Percentiles rank a stretch among this genome's conserved stretches.
These are phyloP conservation scores for Xylaria acuta DNA, from an alignment of 495 filamentous ascomycete species.

Conservation along the genomic window DNA sequence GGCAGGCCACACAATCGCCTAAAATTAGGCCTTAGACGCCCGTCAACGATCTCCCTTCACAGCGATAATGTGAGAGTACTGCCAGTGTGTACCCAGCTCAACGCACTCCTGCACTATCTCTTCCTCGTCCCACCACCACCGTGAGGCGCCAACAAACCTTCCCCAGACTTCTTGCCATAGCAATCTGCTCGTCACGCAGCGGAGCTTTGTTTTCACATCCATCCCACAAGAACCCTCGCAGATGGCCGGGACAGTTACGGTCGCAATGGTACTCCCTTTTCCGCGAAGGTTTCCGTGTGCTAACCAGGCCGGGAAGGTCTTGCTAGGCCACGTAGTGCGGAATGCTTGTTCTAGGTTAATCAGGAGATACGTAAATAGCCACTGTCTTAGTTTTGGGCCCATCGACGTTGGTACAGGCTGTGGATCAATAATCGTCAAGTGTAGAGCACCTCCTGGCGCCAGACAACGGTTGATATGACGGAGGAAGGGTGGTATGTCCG, in stretches of 20 bases:
- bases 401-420: constrained; percentile 48
- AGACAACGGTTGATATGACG: constrained; percentile 48
- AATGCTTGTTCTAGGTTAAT: constrained; percentile 52
- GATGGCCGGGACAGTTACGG: constrained; percentile 44
- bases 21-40: background rate
- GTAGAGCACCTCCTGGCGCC: constrained; percentile 45
- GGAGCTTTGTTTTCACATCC: constrained; percentile 42
- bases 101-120: constrained; percentile 55
- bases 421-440: constrained; percentile 56
- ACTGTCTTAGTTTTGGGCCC: constrained; percentile 52
- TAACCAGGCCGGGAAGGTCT: constrained; percentile 52
- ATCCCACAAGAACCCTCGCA: constrained; percentile 25
- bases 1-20: background rate
- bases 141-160: constrained; percentile 45
- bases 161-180: constrained; percentile 58
- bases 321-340: constrained; percentile 51
- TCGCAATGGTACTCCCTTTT: constrained; percentile 42
- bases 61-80: constrained; percentile 53
- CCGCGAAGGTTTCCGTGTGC: constrained; percentile 46
- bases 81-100: constrained; percentile 53
- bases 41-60: constrained; percentile 42
- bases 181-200: constrained; percentile 46
- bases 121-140: constrained; percentile 61
- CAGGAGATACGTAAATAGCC: constrained; percentile 56
- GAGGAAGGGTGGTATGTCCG: constrained; percentile 47